phyloP scores from a whole-genome alignment of 345 rosid species.

The Lumnitzera racemosa region DNA sequence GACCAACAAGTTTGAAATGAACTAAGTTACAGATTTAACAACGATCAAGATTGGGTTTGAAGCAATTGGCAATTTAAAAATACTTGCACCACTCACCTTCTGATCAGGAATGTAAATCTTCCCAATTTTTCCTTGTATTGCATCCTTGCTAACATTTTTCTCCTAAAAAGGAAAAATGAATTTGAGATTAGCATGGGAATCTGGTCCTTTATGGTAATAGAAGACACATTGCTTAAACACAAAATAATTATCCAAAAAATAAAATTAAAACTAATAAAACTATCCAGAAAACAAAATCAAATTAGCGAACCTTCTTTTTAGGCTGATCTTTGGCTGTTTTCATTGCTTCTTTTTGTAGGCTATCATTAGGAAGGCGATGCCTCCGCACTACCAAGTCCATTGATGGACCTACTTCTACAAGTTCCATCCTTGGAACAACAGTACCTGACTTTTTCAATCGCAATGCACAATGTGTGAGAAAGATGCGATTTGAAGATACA shows the following conservation, averaged over 20 bases:
- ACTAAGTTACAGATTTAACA: too few relatives aligned
- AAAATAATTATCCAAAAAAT: too few relatives aligned
- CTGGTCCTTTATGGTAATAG: too few relatives aligned
- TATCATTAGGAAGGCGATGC: conserved; percentile 78
- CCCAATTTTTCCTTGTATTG: conserved; percentile 54
- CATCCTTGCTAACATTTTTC: conserved; percentile 66
- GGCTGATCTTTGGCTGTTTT: conserved; percentile 53
- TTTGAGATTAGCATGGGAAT: too few relatives aligned
- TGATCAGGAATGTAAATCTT: conserved; percentile 91
- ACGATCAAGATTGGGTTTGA: neutral
- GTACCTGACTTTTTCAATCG: conserved; percentile 85
- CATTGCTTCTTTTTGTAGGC: conserved; percentile 81
- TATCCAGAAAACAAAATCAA: neutral
- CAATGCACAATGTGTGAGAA: conserved; percentile 75
- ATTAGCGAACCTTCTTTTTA: conserved; percentile 70
- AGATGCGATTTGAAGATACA: conserved; percentile 51
- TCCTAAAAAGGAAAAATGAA: conserved; percentile 27
- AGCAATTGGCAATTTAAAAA: too few relatives aligned
- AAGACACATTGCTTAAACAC: neutral
- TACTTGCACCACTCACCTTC: conserved; percentile 40
- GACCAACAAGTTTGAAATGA: neutral
- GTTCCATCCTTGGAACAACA: conserved; percentile 82
- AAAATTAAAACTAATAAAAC: too few relatives aligned
- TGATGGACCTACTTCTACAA: conserved; percentile 90
- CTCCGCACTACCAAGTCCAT: conserved; percentile 94